Base-by-base conservation (phyloP, 192 early-diverging fungal species). In the Obelidium mucronatum region DNA sequence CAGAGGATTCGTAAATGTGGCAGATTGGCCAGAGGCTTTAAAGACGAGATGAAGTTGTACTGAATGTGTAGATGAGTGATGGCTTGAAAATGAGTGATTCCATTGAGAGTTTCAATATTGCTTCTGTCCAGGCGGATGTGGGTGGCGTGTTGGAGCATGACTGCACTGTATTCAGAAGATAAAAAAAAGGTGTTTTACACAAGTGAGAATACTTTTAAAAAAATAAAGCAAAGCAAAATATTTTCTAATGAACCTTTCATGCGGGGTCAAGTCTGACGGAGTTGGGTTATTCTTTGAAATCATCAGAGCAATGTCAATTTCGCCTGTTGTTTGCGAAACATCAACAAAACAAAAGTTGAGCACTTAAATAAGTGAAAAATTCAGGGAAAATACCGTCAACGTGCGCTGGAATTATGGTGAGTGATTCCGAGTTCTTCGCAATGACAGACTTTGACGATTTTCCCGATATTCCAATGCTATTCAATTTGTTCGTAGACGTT, bases 11-110 rank as follows among this genome's bases (percentile, higher is more conserved):
- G 51, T 11, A 72, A 30, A n/a, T 55, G 11, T 8, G 30, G 6
- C 6, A 72, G 54, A 26, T 3, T 28, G 17, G 69, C 51, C 13
- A 72, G 36, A 1, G 69, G 54, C 6, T 17, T 31, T 19, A 72
- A 15, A 39, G 48, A 42, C 6, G 53, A 35, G 22, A 72, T 36
- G 31, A 17, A 19, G 69, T 72, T 72, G 17, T 72, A 35, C 30
- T 55, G 55, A 17, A 72, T 26, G 26, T 72, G 69, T 17, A 72
- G 54, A 36, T 72, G 69, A 24, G 69, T 72, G 54, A 72, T 55
- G 2, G n/a, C 11, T 15, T 24, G n/a, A 15, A 17, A 72, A 5
- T 13, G 11, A 6, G 69, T n/a, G 33, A 72, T 72, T 54, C 69
- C 69, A 19, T 30, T 5, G 31, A 72, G 52, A 13, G 30, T 34